Conservation (phyloP, 208 protist genomes). For the Trypanosoma avium region DNA sequence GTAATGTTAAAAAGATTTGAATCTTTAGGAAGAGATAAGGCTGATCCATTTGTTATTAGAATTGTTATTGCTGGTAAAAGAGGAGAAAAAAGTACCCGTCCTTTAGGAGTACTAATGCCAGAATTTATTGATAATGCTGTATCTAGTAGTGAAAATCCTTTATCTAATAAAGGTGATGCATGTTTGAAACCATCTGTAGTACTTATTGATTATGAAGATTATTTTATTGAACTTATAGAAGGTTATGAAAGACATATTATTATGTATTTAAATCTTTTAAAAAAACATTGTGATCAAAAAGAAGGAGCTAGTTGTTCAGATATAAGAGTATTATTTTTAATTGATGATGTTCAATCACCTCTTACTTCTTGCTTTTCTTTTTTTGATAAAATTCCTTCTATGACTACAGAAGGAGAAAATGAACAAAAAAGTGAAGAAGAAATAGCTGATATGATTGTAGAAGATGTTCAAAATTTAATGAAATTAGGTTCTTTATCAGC, state of each 20-base stretch:
- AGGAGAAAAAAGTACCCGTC: conserved; percentile 14
- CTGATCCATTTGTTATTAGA: conserved; percentile 52
- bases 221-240: conserved; percentile 67
- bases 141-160: conserved; percentile 10
- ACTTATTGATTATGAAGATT: conserved; percentile 65
- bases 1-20: conserved; percentile 45
- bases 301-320: conserved; percentile 23
- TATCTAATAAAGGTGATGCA: neutral
- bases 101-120: conserved; percentile 15
- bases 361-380: conserved; percentile 26
- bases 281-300: conserved; percentile 18
- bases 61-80: conserved; percentile 46
- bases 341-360: conserved; percentile 52
- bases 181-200: conserved; percentile 17
- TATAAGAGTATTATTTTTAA: conserved; percentile 58
- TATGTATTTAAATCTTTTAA: conserved; percentile 40
- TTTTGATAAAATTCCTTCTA: conserved; percentile 61
- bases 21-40: conserved; percentile 27
- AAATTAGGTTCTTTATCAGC: conserved; percentile 35
- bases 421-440: conserved; percentile 52
- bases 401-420: conserved; percentile 20
- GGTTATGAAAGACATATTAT: conserved; percentile 63
- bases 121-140: conserved; percentile 13
- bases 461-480: conserved; percentile 50
- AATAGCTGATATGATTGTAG: conserved; percentile 38